Conservation (phyloP, 2,329 filamentous ascomycete species). For the Teratosphaeria epicoccoides region DNA sequence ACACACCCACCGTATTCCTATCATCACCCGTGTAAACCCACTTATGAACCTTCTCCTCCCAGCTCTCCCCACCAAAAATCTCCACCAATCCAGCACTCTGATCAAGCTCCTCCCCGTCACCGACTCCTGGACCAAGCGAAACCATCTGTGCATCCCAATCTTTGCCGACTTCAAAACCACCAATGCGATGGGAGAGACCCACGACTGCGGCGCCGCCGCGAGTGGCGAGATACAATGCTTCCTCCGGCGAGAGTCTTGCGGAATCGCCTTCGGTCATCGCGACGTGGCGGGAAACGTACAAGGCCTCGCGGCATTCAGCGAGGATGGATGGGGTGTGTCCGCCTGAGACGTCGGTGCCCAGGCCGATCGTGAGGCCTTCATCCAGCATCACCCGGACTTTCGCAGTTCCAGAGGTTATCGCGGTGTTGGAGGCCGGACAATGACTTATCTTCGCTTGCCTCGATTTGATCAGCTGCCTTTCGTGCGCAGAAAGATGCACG, state of each 20-base stretch:
- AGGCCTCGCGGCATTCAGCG: slow-evolving; percentile 71
- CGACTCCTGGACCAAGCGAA: slow-evolving; percentile 40
- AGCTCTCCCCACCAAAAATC: slow-evolving; percentile 83
- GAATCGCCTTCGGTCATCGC: slow-evolving; percentile 40
- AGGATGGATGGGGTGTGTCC: slow-evolving; percentile 76
- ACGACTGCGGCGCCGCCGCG: slow-evolving; percentile 76
- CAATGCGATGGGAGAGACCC: slow-evolving; percentile 60
- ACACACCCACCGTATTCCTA: slow-evolving; percentile 76
- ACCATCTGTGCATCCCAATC: slow-evolving; percentile 87
- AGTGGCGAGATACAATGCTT: slow-evolving; percentile 78
- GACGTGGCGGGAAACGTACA: slow-evolving; percentile 64
- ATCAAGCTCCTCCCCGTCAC: slow-evolving; percentile 26
- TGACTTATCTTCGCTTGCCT: slow-evolving; percentile 62
- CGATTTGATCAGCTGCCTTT: slow-evolving; percentile 53
- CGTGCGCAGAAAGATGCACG: slow-evolving; percentile 60
- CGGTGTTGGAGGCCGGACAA: slow-evolving; percentile 78
- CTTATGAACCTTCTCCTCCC: slow-evolving; percentile 78
- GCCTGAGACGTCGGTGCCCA: slow-evolving; percentile 86
- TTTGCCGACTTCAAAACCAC: slow-evolving; percentile 76
- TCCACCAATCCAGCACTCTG: slow-evolving; percentile 55
- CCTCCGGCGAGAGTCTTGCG: slow-evolving; percentile 60
- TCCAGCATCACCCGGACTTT: slow-evolving; percentile 65
- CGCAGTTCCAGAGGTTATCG: slow-evolving; percentile 68
- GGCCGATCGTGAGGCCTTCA: slow-evolving; percentile 63
- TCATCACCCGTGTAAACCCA: slow-evolving; percentile 95